These are phyloP conservation scores for Iris macrosiphon DNA, from an alignment of 106 monocot species.

Conservation along the genomic window DNA sequence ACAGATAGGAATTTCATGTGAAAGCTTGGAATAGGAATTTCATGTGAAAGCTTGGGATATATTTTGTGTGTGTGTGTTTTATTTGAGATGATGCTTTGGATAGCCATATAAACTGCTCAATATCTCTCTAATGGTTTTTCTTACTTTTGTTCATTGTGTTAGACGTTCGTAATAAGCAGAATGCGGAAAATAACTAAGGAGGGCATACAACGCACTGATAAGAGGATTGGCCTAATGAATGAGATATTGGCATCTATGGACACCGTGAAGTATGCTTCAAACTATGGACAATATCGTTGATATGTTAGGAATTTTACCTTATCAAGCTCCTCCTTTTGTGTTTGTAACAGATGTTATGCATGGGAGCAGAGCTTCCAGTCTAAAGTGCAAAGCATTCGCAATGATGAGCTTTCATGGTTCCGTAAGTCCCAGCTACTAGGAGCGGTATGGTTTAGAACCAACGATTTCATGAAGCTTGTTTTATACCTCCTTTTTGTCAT, in stretches of 20 bases:
- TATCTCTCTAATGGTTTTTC: no score
- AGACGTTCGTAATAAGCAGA: constrained; percentile 84
- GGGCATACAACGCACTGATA: constrained; percentile 89
- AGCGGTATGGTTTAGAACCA: constrained; percentile 50
- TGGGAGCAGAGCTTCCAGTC: constrained; percentile 97
- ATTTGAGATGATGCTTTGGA: no score
- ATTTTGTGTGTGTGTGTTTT: no score
- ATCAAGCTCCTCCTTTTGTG: no score
- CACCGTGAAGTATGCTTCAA: constrained; percentile 75
- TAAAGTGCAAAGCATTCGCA: constrained; percentile 77
- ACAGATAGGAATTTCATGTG: no score
- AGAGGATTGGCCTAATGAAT: constrained; percentile 96
- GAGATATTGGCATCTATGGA: constrained; percentile 99
- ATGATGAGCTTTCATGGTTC: constrained; percentile 97
- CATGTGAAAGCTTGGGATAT: no score
- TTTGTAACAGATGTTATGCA: constrained; percentile 75
- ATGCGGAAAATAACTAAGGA: constrained; percentile 90
- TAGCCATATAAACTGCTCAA: no score
- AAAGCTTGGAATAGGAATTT: no score
- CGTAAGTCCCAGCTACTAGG: constrained; percentile 69
- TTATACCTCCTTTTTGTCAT: neutral
- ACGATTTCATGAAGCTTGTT: no score
- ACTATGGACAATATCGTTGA: no score
- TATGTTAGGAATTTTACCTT: no score
- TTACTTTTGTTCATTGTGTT: neutral